Percentiles rank a stretch among this genome's conserved stretches.
Conservation (phyloP, 371 early-diverging fungal species). For the Rhizopus arrhizus region DNA sequence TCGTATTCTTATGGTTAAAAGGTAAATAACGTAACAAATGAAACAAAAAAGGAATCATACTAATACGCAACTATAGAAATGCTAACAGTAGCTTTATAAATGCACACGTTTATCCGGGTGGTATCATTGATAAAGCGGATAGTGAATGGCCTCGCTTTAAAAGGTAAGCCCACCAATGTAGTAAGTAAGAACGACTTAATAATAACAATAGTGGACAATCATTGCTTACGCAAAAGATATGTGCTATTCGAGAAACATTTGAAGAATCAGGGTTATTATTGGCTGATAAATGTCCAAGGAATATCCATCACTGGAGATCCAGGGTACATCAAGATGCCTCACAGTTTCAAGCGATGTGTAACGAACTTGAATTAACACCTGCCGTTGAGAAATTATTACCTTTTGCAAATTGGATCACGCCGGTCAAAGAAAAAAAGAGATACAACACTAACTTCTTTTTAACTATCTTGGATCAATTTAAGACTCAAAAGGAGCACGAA, state of each 20-base stretch:
- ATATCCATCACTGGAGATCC: slow-evolving; percentile 53
- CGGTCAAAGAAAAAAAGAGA: slow-evolving; percentile 62
- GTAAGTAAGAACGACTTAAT: not conserved
- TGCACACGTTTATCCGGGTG: slow-evolving; percentile 66
- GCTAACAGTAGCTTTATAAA: slow-evolving; percentile 58
- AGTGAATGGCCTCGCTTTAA: slow-evolving; percentile 17
- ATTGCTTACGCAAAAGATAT: slow-evolving; percentile 50
- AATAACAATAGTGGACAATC: not conserved
- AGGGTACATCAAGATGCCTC: slow-evolving; percentile 54
- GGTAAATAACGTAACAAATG: slow-evolving; percentile 28
- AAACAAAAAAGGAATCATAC: not conserved
- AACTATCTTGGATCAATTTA: slow-evolving; percentile 46
- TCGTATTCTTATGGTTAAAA: slow-evolving; percentile 61
- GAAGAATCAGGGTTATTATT: slow-evolving; percentile 80
- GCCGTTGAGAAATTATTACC: slow-evolving; percentile 50
- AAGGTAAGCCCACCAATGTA: slow-evolving; percentile 5
- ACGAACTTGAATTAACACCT: slow-evolving; percentile 44
- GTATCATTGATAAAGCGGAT: slow-evolving; percentile 64
- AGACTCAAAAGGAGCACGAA: slow-evolving; percentile 22
- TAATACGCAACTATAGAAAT: slow-evolving; percentile 33
- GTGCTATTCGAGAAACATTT: slow-evolving; percentile 82
- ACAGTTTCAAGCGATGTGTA: slow-evolving; percentile 61
- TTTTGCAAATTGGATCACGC: slow-evolving; percentile 83
- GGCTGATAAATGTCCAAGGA: slow-evolving; percentile 33
- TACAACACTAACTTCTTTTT: slow-evolving; percentile 80